A percentile compares a stretch with the other conserved stretches of the same genome.
phyloP scores from a whole-genome alignment of 371 early-diverging fungal species.

The Lichtheimia hyalospora region DNA sequence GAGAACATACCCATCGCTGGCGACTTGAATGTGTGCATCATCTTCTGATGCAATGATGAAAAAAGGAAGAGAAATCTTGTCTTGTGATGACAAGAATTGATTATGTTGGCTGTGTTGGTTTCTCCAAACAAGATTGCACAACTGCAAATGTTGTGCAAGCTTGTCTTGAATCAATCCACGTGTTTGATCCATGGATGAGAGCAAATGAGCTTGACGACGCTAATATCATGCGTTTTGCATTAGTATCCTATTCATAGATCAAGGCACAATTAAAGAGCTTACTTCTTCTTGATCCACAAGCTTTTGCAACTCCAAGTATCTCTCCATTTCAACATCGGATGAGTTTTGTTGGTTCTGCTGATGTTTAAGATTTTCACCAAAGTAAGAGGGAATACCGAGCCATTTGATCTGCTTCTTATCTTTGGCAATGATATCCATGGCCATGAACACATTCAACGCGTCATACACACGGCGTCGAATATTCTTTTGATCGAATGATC shows the following conservation, averaged over 20 bases:
- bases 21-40: conserved; percentile 3
- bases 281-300: conserved; percentile 18
- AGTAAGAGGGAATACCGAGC: conserved; percentile 55
- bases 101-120: conserved; percentile 9
- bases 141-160: conserved; percentile 14
- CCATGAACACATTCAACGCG: conserved; percentile 75
- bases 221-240: background rate
- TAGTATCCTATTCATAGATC: too few species aligned
- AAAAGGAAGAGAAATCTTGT: conserved; percentile 12
- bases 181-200: conserved; percentile 9
- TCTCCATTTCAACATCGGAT: background rate
- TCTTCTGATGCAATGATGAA: conserved; percentile 10
- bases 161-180: conserved; percentile 13
- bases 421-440: conserved; percentile 66
- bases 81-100: background rate
- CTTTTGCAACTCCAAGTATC: conserved; percentile 6
- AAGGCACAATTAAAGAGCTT: background rate
- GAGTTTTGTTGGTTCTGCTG: background rate
- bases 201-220: conserved; percentile 14
- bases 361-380: background rate
- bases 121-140: conserved; percentile 18
- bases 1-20: conserved; percentile 4
- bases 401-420: conserved; percentile 69
- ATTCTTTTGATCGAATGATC: conserved; percentile 63
- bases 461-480: conserved; percentile 78